Conservation (phyloP, 2,329 filamentous ascomycete species). For the Colletotrichum lentis region DNA sequence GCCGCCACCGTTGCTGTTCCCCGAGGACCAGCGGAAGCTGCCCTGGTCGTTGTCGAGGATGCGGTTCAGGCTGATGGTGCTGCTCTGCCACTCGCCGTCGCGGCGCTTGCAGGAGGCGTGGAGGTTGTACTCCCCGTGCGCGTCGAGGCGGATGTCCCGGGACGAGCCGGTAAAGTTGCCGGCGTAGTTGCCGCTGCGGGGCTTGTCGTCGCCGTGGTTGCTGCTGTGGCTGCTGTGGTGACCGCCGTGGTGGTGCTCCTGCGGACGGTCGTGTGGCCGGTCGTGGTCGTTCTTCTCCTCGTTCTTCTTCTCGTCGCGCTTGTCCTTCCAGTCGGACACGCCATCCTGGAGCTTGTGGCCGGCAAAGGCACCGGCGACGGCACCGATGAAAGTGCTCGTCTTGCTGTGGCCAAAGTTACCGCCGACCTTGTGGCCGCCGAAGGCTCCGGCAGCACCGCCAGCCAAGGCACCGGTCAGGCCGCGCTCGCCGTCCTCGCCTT, state of each 20-base stretch:
- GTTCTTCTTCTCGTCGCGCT: conserved; percentile 51
- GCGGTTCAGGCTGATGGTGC: conserved; percentile 49
- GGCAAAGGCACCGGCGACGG: conserved; percentile 52
- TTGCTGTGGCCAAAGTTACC: conserved; percentile 51
- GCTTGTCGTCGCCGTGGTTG: conserved; percentile 40
- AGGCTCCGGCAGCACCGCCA: conserved; percentile 52
- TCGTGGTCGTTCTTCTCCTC: conserved; percentile 39
- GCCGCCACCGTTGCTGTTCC: conserved; percentile 39
- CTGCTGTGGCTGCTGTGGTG: conserved; percentile 28
- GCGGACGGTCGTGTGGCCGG: conserved; percentile 10
- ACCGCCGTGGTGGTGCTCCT: conserved; percentile 37
- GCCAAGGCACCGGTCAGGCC: conserved; percentile 52
- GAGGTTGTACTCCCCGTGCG: conserved; percentile 47
- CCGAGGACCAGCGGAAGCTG: conserved; percentile 49
- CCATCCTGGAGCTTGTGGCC: conserved; percentile 54
- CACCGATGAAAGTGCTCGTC: conserved; percentile 50
- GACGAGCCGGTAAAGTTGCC: conserved; percentile 44
- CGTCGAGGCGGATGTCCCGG: conserved; percentile 48
- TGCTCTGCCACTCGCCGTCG: conserved; percentile 47
- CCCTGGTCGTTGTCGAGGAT: conserved; percentile 49
- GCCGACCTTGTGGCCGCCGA: conserved; percentile 53
- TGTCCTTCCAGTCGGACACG: conserved; percentile 51
- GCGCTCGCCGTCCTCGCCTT: conserved; percentile 50
- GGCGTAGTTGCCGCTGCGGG: conserved; percentile 45
- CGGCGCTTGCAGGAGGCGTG: conserved; percentile 46